These are phyloP conservation scores for Isochrysis galbana DNA, from an alignment of 78 protist species.

Conservation along the genomic window DNA sequence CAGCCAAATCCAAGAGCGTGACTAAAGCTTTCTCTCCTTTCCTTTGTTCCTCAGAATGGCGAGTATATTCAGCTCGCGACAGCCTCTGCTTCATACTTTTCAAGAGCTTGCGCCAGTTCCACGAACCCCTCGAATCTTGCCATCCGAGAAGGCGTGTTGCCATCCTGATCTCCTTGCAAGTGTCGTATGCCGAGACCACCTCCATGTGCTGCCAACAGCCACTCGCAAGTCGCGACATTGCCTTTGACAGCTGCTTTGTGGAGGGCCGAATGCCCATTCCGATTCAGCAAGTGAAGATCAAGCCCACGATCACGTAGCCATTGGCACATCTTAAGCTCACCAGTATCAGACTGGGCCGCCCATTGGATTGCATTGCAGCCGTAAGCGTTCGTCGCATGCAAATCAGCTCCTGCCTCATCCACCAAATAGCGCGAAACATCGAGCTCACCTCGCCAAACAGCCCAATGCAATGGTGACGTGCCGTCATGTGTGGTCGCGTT, in stretches of 20 bases:
- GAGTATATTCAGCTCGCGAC: too few species aligned
- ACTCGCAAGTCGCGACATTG: neutral
- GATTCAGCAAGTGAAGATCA: neutral
- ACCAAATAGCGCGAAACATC: neutral
- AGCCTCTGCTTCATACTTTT: too few species aligned
- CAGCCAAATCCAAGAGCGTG: too few species aligned
- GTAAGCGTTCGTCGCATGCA: constrained; percentile 2
- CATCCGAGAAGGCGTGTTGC: constrained; percentile 8
- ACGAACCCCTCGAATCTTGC: neutral
- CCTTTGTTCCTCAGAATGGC: too few species aligned
- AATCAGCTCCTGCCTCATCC: neutral
- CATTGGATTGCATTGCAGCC: constrained; percentile 44
- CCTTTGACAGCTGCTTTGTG: constrained; percentile 28
- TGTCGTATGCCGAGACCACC: neutral
- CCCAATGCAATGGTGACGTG: constrained; percentile 27
- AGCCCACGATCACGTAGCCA: neutral
- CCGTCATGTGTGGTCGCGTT: neutral
- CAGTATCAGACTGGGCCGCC: constrained; percentile 22
- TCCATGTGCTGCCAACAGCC: neutral
- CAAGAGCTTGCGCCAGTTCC: constrained; percentile 27
- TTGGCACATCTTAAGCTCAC: neutral
- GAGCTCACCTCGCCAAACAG: constrained; percentile 16
- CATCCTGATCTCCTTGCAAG: neutral
- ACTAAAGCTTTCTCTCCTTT: too few species aligned
- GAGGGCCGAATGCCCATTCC: constrained; percentile 8